Conservation (phyloP, 345 rosid species). For the Erodium maritimum region DNA sequence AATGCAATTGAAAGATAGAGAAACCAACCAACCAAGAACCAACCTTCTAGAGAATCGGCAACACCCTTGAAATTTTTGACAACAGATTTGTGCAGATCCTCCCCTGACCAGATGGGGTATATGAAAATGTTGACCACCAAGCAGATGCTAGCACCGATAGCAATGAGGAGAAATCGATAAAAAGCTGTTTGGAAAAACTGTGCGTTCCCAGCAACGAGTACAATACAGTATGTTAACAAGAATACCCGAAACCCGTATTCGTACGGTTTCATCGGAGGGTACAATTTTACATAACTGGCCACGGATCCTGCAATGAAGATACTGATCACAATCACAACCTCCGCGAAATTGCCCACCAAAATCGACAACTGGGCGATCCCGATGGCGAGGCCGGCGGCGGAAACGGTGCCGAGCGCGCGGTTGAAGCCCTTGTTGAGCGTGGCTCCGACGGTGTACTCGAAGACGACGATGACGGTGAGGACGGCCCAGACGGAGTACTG, state of each 20-base stretch:
- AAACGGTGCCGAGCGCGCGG: constrained; percentile 72
- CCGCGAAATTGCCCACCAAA: constrained; percentile 29
- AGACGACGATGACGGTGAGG: constrained; percentile 78
- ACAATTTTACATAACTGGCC: constrained; percentile 54
- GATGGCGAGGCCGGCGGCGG: constrained; percentile 82
- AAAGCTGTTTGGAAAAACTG: constrained; percentile 42
- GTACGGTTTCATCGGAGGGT: constrained; percentile 64
- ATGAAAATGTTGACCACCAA: constrained; percentile 50
- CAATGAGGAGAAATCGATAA: constrained; percentile 50
- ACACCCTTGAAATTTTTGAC: constrained; percentile 63
- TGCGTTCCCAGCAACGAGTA: constrained; percentile 61
- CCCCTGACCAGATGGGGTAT: constrained; percentile 83
- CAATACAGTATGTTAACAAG: constrained; percentile 76
- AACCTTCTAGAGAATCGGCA: constrained; percentile 75
- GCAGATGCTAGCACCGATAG: constrained; percentile 51
- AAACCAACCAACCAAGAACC: too few species aligned
- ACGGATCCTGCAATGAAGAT: constrained; percentile 73
- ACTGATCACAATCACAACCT: constrained; percentile 37
- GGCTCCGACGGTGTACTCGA: constrained; percentile 77
- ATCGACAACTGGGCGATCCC: constrained; percentile 58
- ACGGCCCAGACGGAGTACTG: constrained; percentile 80
- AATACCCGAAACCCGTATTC: constrained; percentile 83
- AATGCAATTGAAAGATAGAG: too few species aligned
- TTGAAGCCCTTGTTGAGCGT: constrained; percentile 82
- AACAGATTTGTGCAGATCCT: constrained; percentile 73